Percentiles rank a stretch among this genome's conserved stretches.
Conservation (phyloP, 2,329 filamentous ascomycete genomes). For the Colletotrichum spaethianum region DNA sequence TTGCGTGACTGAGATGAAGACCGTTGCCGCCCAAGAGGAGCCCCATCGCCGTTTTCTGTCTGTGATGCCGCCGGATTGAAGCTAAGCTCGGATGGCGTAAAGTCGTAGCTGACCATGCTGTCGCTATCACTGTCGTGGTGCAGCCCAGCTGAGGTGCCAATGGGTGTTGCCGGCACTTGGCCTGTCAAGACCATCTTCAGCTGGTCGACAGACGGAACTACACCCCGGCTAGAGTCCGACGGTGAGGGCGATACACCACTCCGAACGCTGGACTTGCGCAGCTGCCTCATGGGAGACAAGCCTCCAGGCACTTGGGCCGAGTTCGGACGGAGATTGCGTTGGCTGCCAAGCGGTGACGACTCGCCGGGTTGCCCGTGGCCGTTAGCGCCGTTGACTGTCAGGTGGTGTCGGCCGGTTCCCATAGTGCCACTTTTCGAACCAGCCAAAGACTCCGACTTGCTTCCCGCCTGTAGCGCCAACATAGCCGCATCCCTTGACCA, state of each 20-base stretch:
- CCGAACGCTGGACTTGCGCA: constrained; percentile 69
- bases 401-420: constrained; percentile 66
- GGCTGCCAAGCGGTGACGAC: constrained; percentile 66
- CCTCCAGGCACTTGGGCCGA: constrained; percentile 54
- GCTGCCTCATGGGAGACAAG: constrained; percentile 55
- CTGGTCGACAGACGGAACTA: constrained; percentile 74
- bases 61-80: constrained; percentile 61
- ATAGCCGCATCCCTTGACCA: constrained; percentile 86
- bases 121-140: constrained; percentile 72
- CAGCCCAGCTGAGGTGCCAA: constrained; percentile 53
- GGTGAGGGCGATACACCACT: constrained; percentile 64
- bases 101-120: constrained; percentile 80
- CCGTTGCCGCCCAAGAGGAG: constrained; percentile 48
- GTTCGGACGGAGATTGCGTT: constrained; percentile 64
- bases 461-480: constrained; percentile 76
- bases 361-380: constrained; percentile 56
- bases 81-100: constrained; percentile 76
- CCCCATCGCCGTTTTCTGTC: constrained; percentile 47
- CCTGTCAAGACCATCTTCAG: constrained; percentile 74
- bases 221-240: constrained; percentile 61
- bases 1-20: constrained; percentile 54
- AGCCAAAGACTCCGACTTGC: constrained; percentile 80
- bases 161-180: constrained; percentile 58
- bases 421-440: constrained; percentile 80
- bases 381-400: constrained; percentile 67